A percentile compares a stretch with the other conserved stretches of the same genome.
These are phyloP conservation scores for Platanthera zijinensis DNA, from an alignment of 106 monocot species.

Conservation along the genomic window DNA sequence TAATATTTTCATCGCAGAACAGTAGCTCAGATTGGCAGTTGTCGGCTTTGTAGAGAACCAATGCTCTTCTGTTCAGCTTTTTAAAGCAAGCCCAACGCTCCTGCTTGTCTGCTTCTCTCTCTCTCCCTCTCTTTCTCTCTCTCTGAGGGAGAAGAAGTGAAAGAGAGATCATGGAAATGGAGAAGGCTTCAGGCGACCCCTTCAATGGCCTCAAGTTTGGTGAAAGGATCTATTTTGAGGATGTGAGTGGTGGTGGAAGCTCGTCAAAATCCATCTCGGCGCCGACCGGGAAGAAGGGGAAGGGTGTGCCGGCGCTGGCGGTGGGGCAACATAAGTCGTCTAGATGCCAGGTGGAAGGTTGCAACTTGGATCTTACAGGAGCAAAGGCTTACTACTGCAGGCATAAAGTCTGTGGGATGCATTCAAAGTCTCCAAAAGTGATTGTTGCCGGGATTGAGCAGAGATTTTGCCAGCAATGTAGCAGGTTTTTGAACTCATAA, in stretches of 20 bases:
- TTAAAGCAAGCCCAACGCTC: not conserved
- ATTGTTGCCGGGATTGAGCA: conserved; percentile 58
- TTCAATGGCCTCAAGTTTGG: conserved; percentile 63
- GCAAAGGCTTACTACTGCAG: conserved; percentile 58
- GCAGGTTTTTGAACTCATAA: conserved; percentile 17
- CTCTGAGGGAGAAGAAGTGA: not conserved
- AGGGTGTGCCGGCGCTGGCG: conserved; percentile 10
- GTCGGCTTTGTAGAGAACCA: conserved; percentile 16
- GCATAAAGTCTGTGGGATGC: conserved; percentile 60
- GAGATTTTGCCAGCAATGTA: conserved; percentile 72
- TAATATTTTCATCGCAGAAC: conserved; percentile 1
- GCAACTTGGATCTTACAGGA: conserved; percentile 48
- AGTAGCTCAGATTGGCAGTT: conserved; percentile 11
- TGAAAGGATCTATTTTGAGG: conserved; percentile 81
- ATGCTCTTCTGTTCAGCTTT: not conserved
- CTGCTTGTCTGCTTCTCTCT: not conserved
- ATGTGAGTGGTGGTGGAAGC: conserved; percentile 25
- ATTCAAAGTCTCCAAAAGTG: conserved; percentile 52
- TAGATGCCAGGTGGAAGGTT: conserved; percentile 73
- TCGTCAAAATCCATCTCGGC: conserved; percentile 2
- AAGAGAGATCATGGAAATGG: conserved; percentile 20
- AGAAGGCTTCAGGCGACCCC: conserved; percentile 40
- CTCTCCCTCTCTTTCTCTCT: not conserved
- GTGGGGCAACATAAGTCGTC: conserved; percentile 15
- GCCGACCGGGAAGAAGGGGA: conserved; percentile 29